phyloP scores from a whole-genome alignment of 1,284 basidiomycete species.

The Apiotrichum porosum region DNA sequence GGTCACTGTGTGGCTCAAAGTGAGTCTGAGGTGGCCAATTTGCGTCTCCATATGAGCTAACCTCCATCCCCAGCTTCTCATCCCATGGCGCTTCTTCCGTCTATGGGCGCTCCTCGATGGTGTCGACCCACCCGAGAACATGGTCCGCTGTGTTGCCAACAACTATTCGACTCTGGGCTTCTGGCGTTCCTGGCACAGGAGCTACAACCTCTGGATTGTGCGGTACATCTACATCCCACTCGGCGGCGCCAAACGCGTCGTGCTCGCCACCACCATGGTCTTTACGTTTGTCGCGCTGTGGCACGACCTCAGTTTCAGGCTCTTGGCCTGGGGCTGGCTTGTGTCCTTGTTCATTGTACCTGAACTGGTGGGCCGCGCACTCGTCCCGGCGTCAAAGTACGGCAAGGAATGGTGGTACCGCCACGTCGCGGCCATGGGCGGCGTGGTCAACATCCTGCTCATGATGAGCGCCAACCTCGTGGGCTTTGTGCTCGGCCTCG shows the following conservation, averaged over 20 bases:
- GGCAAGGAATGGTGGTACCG: constrained; percentile 71
- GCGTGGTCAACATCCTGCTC: constrained; percentile 76
- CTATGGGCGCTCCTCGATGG: constrained; percentile 88
- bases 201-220: constrained; percentile 94
- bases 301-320: constrained; percentile 86
- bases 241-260: constrained; percentile 63
- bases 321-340: constrained; percentile 97
- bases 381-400: constrained; percentile 66
- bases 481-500: constrained; percentile 87
- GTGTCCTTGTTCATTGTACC: constrained; percentile 86
- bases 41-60: too few relatives aligned
- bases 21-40: constrained; percentile 39
- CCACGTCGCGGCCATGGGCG: constrained; percentile 78
- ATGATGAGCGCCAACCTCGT: constrained; percentile 94
- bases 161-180: constrained; percentile 92
- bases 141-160: constrained; percentile 98
- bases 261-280: constrained; percentile 69
- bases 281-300: constrained; percentile 99
- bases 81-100: constrained; percentile 97
- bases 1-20: constrained; percentile 95
- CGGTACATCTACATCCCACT: constrained; percentile 95
- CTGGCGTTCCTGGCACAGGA: constrained; percentile 95
- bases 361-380: constrained; percentile 63
- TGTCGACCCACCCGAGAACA: constrained; percentile 94
- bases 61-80: constrained; percentile 61